Conservation (phyloP, 2,329 filamentous ascomycete species). For the Nigrograna mackinnonii region DNA sequence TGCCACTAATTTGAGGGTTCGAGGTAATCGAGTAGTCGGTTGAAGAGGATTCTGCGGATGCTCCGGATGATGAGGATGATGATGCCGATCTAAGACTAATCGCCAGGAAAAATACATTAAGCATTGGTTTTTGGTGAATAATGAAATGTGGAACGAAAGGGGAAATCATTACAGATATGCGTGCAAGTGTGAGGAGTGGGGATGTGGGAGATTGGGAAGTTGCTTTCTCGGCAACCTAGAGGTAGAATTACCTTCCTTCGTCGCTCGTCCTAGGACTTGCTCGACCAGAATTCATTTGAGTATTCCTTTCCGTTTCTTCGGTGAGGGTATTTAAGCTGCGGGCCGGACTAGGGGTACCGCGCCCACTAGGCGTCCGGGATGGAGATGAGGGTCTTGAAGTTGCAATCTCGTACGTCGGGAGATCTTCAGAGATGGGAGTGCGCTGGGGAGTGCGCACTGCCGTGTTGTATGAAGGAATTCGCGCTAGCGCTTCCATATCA, state of each 20-base stretch:
- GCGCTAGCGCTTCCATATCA: conserved; percentile 51
- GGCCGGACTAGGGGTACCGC: conserved; percentile 37
- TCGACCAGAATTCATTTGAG: conserved; percentile 33
- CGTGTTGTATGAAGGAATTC: conserved; percentile 56
- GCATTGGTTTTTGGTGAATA: no score
- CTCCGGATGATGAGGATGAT: no score
- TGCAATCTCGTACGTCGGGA: conserved; percentile 51
- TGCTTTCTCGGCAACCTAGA: no score
- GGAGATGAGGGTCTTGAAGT: conserved; percentile 48
- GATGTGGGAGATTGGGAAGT: no score
- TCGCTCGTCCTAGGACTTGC: conserved; percentile 25
- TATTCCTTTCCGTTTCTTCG: conserved; percentile 42
- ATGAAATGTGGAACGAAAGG: no score
- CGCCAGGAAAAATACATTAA: no score
- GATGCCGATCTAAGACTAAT: no score
- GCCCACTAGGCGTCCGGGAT: conserved; percentile 24
- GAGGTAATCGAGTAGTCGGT: no score
- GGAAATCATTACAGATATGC: no score
- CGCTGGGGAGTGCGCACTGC: conserved; percentile 50
- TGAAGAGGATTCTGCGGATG: no score
- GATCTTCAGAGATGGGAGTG: conserved; percentile 45
- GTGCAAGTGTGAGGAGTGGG: no score
- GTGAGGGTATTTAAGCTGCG: conserved; percentile 37
- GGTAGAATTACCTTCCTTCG: conserved; percentile 31
- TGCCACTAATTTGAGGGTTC: no score